Evolutionary conservation across 176 grass and related monocot genomes (phyloP).

Genomic region (sorghum (Sorghum bicolor)): Sorghum_bicolor_NCBIv3 NC_012870.2:7307501-7308000

Average conservation of each 20-base stretch:
- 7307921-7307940: not conserved
- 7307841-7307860: slow-evolving; percentile 24
- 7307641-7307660: not conserved
- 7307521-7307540: slow-evolving; percentile 36
- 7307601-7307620: not conserved
- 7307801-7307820: slow-evolving; percentile 9
- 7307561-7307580: slow-evolving; percentile 70
- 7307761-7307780: not conserved
- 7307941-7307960: not conserved
- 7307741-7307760: not conserved
- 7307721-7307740: not conserved
- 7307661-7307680: not conserved
- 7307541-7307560: slow-evolving; percentile 55
- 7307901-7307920: not conserved
- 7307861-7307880: slow-evolving; percentile 27
- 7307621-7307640: not conserved
- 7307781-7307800: not conserved
- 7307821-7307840: slow-evolving; percentile 23
- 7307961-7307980: not conserved
- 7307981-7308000: not conserved
- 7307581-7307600: slow-evolving; percentile 77
- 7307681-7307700: not conserved
- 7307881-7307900: slow-evolving; percentile 14
- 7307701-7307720: not conserved
- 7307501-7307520: slow-evolving; percentile 65